Evolutionary conservation across 2,329 filamentous ascomycete species (phyloP).

Genomic region (Aspergillus ibericus): DNA sequence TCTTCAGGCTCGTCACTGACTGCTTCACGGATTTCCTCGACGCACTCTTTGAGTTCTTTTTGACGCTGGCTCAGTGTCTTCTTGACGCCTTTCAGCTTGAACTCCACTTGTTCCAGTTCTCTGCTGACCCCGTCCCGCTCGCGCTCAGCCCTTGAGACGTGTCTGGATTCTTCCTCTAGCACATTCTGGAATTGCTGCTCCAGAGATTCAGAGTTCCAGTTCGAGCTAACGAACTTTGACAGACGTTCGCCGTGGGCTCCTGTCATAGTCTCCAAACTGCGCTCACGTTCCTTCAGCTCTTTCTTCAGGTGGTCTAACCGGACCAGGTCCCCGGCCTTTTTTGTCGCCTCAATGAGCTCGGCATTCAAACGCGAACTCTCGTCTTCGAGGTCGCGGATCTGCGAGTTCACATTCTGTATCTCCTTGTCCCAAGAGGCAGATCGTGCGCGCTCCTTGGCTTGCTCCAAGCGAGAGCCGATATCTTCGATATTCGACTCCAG

Average conservation of each 20-base stretch:
- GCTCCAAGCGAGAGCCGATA: slow-evolving; percentile 61
- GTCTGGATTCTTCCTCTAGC: slow-evolving; percentile 57
- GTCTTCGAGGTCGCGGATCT: slow-evolving; percentile 68
- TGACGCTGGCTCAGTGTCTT: slow-evolving; percentile 65
- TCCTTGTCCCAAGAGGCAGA: slow-evolving; percentile 68
- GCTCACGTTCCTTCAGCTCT: slow-evolving; percentile 70
- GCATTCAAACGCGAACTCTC: slow-evolving; percentile 69
- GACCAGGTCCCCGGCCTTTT: slow-evolving; percentile 77
- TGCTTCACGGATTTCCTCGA: slow-evolving; percentile 62
- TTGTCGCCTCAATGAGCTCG: slow-evolving; percentile 83
- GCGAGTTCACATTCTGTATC: slow-evolving; percentile 64
- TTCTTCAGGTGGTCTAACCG: slow-evolving; percentile 81
- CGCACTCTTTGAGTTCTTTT: slow-evolving; percentile 62
- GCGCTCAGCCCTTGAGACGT: slow-evolving; percentile 65
- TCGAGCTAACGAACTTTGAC: slow-evolving; percentile 59
- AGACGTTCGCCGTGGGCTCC: slow-evolving; percentile 73
- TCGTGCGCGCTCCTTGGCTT: slow-evolving; percentile 63
- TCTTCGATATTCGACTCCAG: slow-evolving; percentile 74
- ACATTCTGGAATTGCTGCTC: slow-evolving; percentile 69
- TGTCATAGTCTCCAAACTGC: slow-evolving; percentile 73
- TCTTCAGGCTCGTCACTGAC: slow-evolving; percentile 53
- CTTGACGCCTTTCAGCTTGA: slow-evolving; percentile 65
- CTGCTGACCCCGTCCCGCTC: slow-evolving; percentile 69
- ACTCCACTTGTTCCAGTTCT: slow-evolving; percentile 75
- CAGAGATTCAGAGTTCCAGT: slow-evolving; percentile 70